Conservation (phyloP, 78 protist species). For the Chrysochromulina parva region DNA sequence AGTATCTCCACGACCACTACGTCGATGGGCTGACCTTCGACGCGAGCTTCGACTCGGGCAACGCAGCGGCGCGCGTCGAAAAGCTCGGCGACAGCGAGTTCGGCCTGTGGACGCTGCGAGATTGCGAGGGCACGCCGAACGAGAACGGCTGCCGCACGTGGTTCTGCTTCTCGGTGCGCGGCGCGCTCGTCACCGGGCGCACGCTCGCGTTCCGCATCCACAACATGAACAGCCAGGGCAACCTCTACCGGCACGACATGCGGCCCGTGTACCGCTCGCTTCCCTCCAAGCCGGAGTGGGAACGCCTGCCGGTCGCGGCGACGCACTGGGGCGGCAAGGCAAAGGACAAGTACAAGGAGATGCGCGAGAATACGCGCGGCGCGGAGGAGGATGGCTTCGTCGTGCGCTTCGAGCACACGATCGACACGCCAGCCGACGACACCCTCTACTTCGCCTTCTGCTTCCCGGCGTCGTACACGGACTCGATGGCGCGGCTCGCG, state of each 20-base stretch:
- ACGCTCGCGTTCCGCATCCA: neutral
- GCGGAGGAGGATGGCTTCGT: neutral
- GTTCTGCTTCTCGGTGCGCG: slow-evolving; percentile 20
- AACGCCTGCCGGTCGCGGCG: neutral
- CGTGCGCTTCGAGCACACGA: neutral
- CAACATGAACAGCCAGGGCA: slow-evolving; percentile 35
- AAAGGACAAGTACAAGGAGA: neutral
- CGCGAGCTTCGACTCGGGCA: slow-evolving; percentile 8
- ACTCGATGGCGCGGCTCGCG: neutral
- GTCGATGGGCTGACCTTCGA: neutral
- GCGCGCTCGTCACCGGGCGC: neutral
- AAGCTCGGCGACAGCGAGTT: neutral
- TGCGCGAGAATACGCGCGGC: no score
- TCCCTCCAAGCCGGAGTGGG: slow-evolving; percentile 20
- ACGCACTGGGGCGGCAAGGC: neutral
- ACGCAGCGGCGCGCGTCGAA: neutral
- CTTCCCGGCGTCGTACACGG: slow-evolving; percentile 37
- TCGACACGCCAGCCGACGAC: neutral
- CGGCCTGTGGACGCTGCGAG: slow-evolving; percentile 18
- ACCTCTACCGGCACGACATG: slow-evolving; percentile 38
- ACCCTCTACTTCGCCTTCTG: slow-evolving; percentile 40
- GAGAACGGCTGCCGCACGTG: slow-evolving; percentile 26
- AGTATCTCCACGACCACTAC: neutral
- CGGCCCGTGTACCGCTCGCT: slow-evolving; percentile 17
- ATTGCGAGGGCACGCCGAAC: slow-evolving; percentile 20